Conservation (phyloP, 2,329 filamentous ascomycete species). For the Apiospora marii region DNA sequence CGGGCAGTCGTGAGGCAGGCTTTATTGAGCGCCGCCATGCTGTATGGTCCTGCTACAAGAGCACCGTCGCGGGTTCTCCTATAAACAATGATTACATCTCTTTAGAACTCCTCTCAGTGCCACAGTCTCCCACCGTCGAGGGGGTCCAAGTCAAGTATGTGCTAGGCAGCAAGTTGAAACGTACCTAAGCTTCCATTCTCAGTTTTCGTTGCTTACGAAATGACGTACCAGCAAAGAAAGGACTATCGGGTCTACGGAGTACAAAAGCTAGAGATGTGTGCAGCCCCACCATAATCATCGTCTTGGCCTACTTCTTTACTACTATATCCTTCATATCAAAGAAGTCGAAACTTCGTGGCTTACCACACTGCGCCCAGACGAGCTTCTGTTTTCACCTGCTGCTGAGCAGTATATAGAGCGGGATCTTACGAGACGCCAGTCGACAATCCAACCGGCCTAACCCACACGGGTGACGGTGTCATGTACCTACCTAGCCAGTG, state of each 20-base stretch:
- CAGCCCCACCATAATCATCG: constrained; percentile 9
- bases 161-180: background rate
- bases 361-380: too few species aligned
- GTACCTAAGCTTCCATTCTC: background rate
- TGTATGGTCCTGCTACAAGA: background rate
- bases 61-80: background rate
- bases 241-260: background rate
- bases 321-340: too few species aligned
- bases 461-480: too few species aligned
- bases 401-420: background rate
- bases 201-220: background rate
- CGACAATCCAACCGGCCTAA: background rate
- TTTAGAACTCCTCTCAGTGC: background rate
- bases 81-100: background rate
- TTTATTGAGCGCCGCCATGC: constrained; percentile 4
- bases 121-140: background rate
- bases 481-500: too few species aligned
- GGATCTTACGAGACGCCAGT: background rate
- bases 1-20: background rate
- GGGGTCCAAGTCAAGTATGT: background rate
- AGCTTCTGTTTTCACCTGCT: background rate
- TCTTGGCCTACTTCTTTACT: background rate
- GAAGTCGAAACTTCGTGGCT: background rate
- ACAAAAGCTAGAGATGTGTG: background rate
- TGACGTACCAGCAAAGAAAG: background rate